phyloP scores from a whole-genome alignment of 352 stramenopile genomes.

The Blastocystis sp. region DNA sequence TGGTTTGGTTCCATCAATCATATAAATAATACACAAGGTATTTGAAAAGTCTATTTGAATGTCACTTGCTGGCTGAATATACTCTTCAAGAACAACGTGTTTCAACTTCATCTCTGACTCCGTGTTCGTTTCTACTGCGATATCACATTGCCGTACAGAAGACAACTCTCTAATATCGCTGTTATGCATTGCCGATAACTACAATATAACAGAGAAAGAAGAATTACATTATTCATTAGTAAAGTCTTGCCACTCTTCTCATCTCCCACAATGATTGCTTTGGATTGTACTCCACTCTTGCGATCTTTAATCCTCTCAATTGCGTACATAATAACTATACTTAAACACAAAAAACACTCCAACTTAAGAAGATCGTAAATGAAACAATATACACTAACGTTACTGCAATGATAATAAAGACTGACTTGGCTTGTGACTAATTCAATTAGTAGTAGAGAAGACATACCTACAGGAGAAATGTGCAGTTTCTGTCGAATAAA shows the following conservation, averaged over 20 bases:
- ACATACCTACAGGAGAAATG: not conserved
- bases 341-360: not conserved
- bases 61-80: not conserved
- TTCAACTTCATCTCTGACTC: not conserved
- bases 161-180: not conserved
- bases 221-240: not conserved
- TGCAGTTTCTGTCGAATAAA: not conserved
- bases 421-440: not conserved
- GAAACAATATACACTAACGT: not conserved
- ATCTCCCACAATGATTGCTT: conserved; percentile 1
- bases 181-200: not conserved
- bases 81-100: not conserved
- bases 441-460: not conserved
- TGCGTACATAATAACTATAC: not conserved
- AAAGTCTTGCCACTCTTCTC: not conserved
- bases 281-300: not conserved
- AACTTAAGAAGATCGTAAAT: not conserved
- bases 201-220: not conserved
- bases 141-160: not conserved
- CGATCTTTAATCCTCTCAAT: not conserved
- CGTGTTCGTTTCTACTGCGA: not conserved
- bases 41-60: not conserved
- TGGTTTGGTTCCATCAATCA: not conserved
- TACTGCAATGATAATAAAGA: not conserved
- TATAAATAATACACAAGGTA: not conserved